Base-by-base conservation (phyloP, 1,139 yeast genomes). In the Kodamaea sp. region DNA sequence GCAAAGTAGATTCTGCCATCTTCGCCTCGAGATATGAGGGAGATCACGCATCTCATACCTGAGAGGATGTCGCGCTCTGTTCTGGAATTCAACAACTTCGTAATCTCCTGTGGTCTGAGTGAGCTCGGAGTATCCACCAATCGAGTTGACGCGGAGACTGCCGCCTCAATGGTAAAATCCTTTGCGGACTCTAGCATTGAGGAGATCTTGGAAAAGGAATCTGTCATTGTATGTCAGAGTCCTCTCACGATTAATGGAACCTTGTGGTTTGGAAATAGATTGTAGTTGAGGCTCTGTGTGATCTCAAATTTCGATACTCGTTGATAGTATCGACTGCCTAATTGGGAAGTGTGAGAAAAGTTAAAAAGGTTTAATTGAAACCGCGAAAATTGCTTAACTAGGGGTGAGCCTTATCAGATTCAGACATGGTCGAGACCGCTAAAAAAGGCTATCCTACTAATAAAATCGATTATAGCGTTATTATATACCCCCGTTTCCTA, bases 121-220 rank as follows among this genome's bases (percentile, higher is more conserved):
- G 75, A 72, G 29, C 75, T 59, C 8, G 78, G 66, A 46, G 83
- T 69, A 36, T 80, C 84, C 2, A 83, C 75, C 28, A 81, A 59
- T 38, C 78, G 63, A 2, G 87, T 75, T 0, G 92, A 76, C 0
- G 92, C 94, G 3, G 86, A 78, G 1, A 80, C 82, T 0, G 95
- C 94, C 1, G 94, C 94, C 48, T 85, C 95, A 37, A 83, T 66
- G 5, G 95, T 84, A 47, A 85, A 61, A 46, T 82, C 90, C 46
- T 80, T 76, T 2, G 96, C 96, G 19, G 90, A 80, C 59, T 86
- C 96, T 43, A 89, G 72, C 59, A 71, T 66, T 19, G 73, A 63
- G 31, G 73, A 54, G 35, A 70, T 50, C 39, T 59, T 60, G 9
- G 75, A 60, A 29, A 71, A 50, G 5, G 73, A 63, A 29, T 70